phyloP scores from a whole-genome alignment of 371 early-diverging fungal species.

The Capniomyces stellatus region DNA sequence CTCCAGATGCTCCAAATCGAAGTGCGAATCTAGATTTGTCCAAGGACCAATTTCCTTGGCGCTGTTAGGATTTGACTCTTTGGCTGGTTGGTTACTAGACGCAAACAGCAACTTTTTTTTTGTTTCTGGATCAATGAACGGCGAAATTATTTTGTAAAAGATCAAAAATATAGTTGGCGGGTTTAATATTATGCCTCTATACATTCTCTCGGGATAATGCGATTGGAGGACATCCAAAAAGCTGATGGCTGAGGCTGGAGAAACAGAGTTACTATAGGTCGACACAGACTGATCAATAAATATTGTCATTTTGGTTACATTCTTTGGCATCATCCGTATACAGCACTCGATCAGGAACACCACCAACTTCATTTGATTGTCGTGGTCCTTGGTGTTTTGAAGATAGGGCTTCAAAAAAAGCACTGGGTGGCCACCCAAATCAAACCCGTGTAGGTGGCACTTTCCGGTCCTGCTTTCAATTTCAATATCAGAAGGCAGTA shows the following conservation, averaged over 20 bases:
- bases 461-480: slow-evolving; percentile 72
- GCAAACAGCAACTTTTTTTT: slow-evolving; percentile 67
- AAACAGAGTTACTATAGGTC: slow-evolving; percentile 44
- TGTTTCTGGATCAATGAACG: slow-evolving; percentile 85
- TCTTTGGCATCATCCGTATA: slow-evolving; percentile 55
- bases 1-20: slow-evolving; percentile 19
- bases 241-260: slow-evolving; percentile 48
- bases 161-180: slow-evolving; percentile 79
- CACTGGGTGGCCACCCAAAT: slow-evolving; percentile 43
- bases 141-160: slow-evolving; percentile 58
- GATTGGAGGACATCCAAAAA: slow-evolving; percentile 55
- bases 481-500: slow-evolving; percentile 50
- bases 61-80: slow-evolving; percentile 8
- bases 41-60: slow-evolving; percentile 14
- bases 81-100: slow-evolving; percentile 19
- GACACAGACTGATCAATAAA: slow-evolving; percentile 65
- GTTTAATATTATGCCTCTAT: slow-evolving; percentile 35
- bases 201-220: slow-evolving; percentile 77
- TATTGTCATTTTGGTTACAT: slow-evolving; percentile 47
- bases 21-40: slow-evolving; percentile 20
- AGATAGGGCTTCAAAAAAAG: slow-evolving; percentile 52
- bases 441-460: slow-evolving; percentile 57
- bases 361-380: slow-evolving; percentile 53
- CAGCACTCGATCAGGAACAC: slow-evolving; percentile 64
- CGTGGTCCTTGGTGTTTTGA: slow-evolving; percentile 62